Evolutionary conservation across 2,329 filamentous ascomycete genomes (phyloP).

Genomic region (Reticulascus tulasneorum): DNA sequence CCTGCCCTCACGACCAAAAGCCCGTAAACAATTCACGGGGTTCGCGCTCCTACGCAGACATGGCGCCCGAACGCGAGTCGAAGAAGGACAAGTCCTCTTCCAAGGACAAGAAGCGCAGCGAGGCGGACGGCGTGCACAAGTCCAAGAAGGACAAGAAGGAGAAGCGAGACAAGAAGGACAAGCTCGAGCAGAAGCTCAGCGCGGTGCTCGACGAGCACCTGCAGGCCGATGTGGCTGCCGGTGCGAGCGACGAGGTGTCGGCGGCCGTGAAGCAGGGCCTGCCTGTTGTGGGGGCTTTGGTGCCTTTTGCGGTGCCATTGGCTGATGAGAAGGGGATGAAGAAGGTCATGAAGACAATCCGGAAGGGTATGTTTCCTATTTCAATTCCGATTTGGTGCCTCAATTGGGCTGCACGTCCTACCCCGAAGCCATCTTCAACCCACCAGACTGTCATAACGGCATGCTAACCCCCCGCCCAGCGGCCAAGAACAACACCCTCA

Average conservation of each 20-base stretch:
- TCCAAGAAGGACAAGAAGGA: constrained; percentile 56
- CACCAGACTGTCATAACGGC: constrained; percentile 3
- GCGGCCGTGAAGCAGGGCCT: constrained; percentile 40
- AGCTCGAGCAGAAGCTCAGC: constrained; percentile 64
- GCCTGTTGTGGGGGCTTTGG: constrained; percentile 56
- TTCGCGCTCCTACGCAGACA: no score
- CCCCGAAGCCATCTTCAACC: no score
- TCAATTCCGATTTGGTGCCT: constrained; percentile 5
- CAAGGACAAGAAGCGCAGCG: constrained; percentile 27
- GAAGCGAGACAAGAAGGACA: constrained; percentile 60
- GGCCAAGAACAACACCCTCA: constrained; percentile 90
- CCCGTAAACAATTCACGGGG: no score
- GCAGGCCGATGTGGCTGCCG: constrained; percentile 48
- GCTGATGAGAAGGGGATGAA: constrained; percentile 73
- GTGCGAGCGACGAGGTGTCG: constrained; percentile 35
- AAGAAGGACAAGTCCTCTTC: constrained; percentile 44
- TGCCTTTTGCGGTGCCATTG: constrained; percentile 79
- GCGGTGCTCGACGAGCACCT: constrained; percentile 63
- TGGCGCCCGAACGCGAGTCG: constrained; percentile 45
- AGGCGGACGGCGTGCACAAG: constrained; percentile 22
- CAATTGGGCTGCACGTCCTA: constrained; percentile 11
- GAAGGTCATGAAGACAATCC: constrained; percentile 55
- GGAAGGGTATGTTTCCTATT: constrained; percentile 44
- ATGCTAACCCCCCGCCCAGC: constrained; percentile 48
- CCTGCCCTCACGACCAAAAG: no score